Percentiles rank a stretch among this genome's conserved stretches.
Conservation (phyloP, 345 rosid species). For the Populus davidiana region DNA sequence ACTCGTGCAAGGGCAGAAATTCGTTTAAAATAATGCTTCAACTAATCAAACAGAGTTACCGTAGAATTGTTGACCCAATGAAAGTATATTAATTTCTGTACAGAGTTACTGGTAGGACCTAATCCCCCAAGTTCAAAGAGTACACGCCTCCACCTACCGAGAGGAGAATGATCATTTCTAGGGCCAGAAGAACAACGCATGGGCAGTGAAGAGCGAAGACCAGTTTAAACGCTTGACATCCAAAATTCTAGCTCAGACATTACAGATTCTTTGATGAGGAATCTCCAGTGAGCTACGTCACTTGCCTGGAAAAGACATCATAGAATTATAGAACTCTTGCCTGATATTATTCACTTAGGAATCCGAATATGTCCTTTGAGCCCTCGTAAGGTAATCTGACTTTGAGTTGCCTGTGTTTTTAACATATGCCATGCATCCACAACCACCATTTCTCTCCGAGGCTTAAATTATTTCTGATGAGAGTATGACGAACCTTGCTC, state of each 20-base stretch:
- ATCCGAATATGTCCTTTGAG: not conserved
- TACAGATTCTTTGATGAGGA: not conserved
- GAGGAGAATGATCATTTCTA: not conserved
- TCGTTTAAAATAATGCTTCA: not conserved
- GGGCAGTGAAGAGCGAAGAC: not conserved
- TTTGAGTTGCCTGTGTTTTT: not conserved
- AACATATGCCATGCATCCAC: too few relatives aligned
- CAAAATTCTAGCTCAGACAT: not conserved
- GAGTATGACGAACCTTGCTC: too few relatives aligned
- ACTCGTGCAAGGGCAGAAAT: not conserved
- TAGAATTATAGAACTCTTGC: not conserved
- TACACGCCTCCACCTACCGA: not conserved
- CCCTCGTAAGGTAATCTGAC: not conserved
- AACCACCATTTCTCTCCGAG: too few relatives aligned
- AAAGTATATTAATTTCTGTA: too few relatives aligned
- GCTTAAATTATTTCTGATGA: too few relatives aligned
- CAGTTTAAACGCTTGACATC: not conserved
- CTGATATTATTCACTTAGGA: not conserved
- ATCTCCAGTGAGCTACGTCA: too few relatives aligned
- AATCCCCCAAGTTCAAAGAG: too few relatives aligned
- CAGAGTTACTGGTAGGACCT: too few relatives aligned
- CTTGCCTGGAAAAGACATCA: not conserved
- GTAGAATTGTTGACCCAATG: not conserved
- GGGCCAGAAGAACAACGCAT: not conserved
- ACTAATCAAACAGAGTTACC: not conserved